Evolutionary conservation across 331 rosid genomes (phyloP), one percentile per base, ranked within the genome.

Genomic region (Saraca asoca): DNA sequence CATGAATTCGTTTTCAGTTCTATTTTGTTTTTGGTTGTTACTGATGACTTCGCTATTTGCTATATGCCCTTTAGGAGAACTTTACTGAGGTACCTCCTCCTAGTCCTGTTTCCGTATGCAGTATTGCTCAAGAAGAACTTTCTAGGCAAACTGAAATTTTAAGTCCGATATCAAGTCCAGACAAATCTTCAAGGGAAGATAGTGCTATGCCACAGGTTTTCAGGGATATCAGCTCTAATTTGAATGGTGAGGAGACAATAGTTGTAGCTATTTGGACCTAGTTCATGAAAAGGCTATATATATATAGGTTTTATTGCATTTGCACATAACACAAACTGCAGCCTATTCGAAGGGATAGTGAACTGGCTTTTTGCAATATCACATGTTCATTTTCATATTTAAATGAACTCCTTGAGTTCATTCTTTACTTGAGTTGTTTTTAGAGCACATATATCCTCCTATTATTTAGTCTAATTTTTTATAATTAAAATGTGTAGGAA

Each of bases 21-120:
- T 68, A 77, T 48, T 71, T 65, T 58, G 64, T 62, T 54, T 45
- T 14, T 37, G 48, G 19, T 66, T 68, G 58, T 75, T 59, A 35
- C 65, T 69, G 67, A 62, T 62, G 50, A 50, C 24, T 52, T 39
- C 5, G 51, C 77, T 55, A 65, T 41, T 75, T 49, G 57, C 57
- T 52, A 41, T 52, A 12, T 69, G 70, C 45, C 74, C 56, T 60
- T 35, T 49, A 94, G 99, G 99, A 94, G 49, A 94, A 90, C 69
- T 90, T 78, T 77, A 94, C 99, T n/a, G 99, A 94, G 89, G 99
- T 94, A 49, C 99, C 99, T 75, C 99, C 99, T 75, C 99, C 99
- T 58, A 94, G 99, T 82, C 99, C 99, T 58, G 99, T 95, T 50
- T 94, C 99, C 52, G 86, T 82, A 12, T 88, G 96, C 82, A 88